phyloP scores from a whole-genome alignment of 1,284 basidiomycete species.

The Cryptococcus sp. region DNA sequence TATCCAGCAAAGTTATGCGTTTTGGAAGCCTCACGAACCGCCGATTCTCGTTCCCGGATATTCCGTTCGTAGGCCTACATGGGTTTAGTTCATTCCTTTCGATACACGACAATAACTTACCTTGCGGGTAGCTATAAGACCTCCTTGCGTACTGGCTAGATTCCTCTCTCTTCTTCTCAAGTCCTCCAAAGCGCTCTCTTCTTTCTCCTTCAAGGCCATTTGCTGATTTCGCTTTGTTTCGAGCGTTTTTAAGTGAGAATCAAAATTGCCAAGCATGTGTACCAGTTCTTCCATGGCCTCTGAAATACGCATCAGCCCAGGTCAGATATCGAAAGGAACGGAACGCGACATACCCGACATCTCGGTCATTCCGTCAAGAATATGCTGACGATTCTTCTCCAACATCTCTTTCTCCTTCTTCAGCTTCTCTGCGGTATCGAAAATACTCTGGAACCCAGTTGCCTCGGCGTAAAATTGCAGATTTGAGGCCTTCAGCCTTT shows the following conservation, averaged over 20 bases:
- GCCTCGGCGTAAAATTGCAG: slow-evolving; percentile 76
- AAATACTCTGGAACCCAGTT: slow-evolving; percentile 77
- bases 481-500: slow-evolving; percentile 67
- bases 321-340: too few relatives aligned
- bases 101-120: slow-evolving; percentile 17
- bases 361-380: slow-evolving; percentile 57
- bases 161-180: slow-evolving; percentile 28
- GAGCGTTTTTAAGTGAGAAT: slow-evolving; percentile 48
- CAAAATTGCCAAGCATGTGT: slow-evolving; percentile 65
- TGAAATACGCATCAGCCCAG: slow-evolving; percentile 30
- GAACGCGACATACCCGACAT: slow-evolving; percentile 57
- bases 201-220: slow-evolving; percentile 28
- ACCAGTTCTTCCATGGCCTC: slow-evolving; percentile 74
- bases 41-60: slow-evolving; percentile 65
- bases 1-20: slow-evolving; percentile 71
- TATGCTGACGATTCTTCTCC: slow-evolving; percentile 60
- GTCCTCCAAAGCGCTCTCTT: slow-evolving; percentile 35
- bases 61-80: slow-evolving; percentile 68
- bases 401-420: slow-evolving; percentile 63
- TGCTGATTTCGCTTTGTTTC: slow-evolving; percentile 34
- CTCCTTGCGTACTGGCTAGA: slow-evolving; percentile 34
- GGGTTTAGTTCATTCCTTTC: too few relatives aligned
- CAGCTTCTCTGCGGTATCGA: slow-evolving; percentile 63
- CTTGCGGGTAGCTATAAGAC: slow-evolving; percentile 37
- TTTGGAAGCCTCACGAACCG: slow-evolving; percentile 66